Base-by-base conservation (phyloP, 805 yeast genomes). In the Priceomyces melissophilus region DNA sequence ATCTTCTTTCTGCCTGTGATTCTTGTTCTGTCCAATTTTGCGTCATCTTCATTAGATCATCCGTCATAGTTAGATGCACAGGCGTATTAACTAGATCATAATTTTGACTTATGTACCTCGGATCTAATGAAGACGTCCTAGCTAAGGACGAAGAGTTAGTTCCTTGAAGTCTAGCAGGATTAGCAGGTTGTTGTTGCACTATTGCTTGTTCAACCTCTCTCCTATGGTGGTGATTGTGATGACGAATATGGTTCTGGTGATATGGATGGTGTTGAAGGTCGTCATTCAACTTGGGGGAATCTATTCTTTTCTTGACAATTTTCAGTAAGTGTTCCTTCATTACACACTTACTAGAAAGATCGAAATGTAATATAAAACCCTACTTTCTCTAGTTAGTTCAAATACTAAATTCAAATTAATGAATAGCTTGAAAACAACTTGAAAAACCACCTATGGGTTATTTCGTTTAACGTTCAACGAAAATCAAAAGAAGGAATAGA, bases 11-110 rank as follows among this genome's bases (percentile, higher is more conserved):
- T 10, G 54, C 50, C 14, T 50, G 47, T 28, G 57, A 48, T 46
- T 79, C 84, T 29, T 65, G 68, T 4, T 52, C 51, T 0, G 73
- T 58, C 84, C 84, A 80, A 47, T 63, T 52, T 30, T 54, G 53
- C 0, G 72, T 60, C 69, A 77, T 65, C 2, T 50, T 43, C 35
- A 55, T 48, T 10, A 63, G 42, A 52, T 67, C 67, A 26, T 65
- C 45, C 27, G 63, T 52, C 30, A 63, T 55, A 5, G 47, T 41
- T 30, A 68, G 45, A 30, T 47, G 53, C 4, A 66, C 58, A 3
- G 68, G 65, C 7, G 54, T 52, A 39, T 53, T 62, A 31, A 58
- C 48, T 10, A 47, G 37, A 30, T 42, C 41, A 13, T 47, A 28
- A 32, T 55, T 53, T 16, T 42, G 44, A 30, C 56, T 43, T 2